Base-by-base conservation (phyloP, 176 grass and related monocot genomes). In the Bolboschoenus planiculmis region DNA sequence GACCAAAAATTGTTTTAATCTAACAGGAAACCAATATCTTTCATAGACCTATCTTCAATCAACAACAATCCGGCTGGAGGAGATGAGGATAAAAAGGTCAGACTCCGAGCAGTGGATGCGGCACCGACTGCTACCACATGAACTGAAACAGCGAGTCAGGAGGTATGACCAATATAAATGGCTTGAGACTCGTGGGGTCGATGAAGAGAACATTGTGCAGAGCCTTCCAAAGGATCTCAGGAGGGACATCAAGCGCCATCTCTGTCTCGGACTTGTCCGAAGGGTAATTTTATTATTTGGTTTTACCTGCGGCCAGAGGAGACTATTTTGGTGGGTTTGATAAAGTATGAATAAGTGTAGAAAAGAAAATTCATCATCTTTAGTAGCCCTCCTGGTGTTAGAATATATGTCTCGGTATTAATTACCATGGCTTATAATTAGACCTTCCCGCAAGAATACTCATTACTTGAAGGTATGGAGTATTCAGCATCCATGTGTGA, bases 101-200 rank as follows among this genome's bases (percentile, higher is more conserved):
- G 92, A 92, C 85, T 89, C 92, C 8, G 90, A 92, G 87, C 85
- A 90, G 78, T 94, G 92, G 90, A 94, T 94, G 92, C 87, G 6
- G 80, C 92, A 92, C 78, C 90, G 92, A 9, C 47, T 78, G 5
- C 85, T 94, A 58, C 90, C 90, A 16, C 90, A 88, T 4, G 87
- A 92, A 3, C 78, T 94, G 68, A 86, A 83, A 0, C 85, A 92
- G 13, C 85, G 92, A 0, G 90, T 94, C 14, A 91, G 92, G 83
- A 65, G 88, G 0, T 91, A 91, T 66, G 85, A 91, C 81, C 92
- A 94, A 82, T 94, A 94, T 84, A 88, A 81, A 86, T 94, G 92
- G 92, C 88, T 92, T 1, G 92, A 89, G 61, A 94, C 92, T 1
- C 78, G 92, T 1, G 92, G 90, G 1, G 92, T 94, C 0, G 92